Conservation (phyloP, 2,329 filamentous ascomycete species). For the Penicillium janthinellum region DNA sequence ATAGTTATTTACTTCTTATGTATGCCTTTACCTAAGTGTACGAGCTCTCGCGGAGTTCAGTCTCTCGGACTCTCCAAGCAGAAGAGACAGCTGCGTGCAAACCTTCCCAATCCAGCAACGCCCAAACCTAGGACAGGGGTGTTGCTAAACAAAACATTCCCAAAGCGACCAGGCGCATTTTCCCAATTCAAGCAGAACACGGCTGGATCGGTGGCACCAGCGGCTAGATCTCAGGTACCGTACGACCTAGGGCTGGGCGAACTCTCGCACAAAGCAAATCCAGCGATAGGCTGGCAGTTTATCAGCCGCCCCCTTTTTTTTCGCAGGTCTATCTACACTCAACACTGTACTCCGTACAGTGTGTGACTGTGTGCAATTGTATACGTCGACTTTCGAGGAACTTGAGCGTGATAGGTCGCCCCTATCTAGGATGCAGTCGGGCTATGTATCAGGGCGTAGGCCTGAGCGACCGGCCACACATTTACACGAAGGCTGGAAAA, state of each 20-base stretch:
- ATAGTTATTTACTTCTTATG: too few species aligned
- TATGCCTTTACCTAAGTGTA: too few species aligned
- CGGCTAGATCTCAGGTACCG: background rate
- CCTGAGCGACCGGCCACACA: conserved; percentile 7
- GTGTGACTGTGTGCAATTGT: too few species aligned
- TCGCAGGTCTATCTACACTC: background rate
- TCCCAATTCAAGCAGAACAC: background rate
- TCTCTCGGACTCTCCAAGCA: background rate
- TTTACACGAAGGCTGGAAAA: background rate
- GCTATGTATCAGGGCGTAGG: conserved; percentile 10
- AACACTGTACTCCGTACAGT: background rate
- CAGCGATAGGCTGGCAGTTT: background rate
- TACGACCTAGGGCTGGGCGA: background rate
- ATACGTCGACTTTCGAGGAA: too few species aligned
- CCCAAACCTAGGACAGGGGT: background rate
- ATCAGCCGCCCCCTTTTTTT: background rate
- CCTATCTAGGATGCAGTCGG: background rate
- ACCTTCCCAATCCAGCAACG: background rate
- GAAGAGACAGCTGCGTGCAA: background rate
- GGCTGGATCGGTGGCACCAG: background rate
- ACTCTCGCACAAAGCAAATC: background rate
- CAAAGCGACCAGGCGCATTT: background rate
- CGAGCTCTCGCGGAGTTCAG: too few species aligned
- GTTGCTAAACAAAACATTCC: background rate
- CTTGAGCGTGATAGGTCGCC: conserved; percentile 5